A percentile compares a stretch with the other conserved stretches of the same genome.
phyloP scores from a whole-genome alignment of 805 yeast genomes.

The Pichia deserticola region DNA sequence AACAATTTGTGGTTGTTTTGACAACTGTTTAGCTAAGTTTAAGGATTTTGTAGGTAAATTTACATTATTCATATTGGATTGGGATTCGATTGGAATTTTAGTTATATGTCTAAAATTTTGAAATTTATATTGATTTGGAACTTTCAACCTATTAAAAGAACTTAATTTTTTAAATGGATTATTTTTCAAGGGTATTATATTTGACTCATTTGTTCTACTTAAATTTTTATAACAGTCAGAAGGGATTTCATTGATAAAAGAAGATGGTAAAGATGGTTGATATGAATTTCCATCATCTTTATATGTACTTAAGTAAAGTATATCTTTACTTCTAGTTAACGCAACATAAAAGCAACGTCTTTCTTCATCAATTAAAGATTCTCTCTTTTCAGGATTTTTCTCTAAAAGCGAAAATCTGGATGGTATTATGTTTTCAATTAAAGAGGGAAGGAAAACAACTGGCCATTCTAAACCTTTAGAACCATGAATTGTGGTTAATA shows the following conservation, averaged over 20 bases:
- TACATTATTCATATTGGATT: too few relatives aligned
- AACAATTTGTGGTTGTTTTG: not conserved
- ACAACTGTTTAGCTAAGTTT: too few relatives aligned
- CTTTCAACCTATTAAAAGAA: too few relatives aligned
- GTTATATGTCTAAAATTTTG: too few relatives aligned
- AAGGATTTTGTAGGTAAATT: too few relatives aligned
- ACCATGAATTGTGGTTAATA: constrained; percentile 79
- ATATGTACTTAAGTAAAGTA: constrained; percentile 19
- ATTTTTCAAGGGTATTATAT: not conserved
- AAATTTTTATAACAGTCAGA: not conserved
- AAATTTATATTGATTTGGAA: too few relatives aligned
- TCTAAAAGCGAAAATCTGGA: constrained; percentile 38
- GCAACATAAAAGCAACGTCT: constrained; percentile 85
- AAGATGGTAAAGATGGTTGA: not conserved
- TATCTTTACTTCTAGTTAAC: constrained; percentile 68
- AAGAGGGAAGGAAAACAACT: constrained; percentile 72
- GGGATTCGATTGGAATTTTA: too few relatives aligned
- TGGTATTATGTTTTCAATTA: constrained; percentile 62
- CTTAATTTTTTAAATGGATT: too few relatives aligned
- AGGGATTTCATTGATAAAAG: constrained; percentile 3
- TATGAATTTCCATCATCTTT: not conserved
- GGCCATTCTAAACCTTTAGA: constrained; percentile 97
- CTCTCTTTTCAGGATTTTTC: constrained; percentile 19
- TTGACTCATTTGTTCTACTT: not conserved
- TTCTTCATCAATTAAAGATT: constrained; percentile 54